Base-by-base conservation (phyloP, 257 asterid species). In the Verbascum thapsus region DNA sequence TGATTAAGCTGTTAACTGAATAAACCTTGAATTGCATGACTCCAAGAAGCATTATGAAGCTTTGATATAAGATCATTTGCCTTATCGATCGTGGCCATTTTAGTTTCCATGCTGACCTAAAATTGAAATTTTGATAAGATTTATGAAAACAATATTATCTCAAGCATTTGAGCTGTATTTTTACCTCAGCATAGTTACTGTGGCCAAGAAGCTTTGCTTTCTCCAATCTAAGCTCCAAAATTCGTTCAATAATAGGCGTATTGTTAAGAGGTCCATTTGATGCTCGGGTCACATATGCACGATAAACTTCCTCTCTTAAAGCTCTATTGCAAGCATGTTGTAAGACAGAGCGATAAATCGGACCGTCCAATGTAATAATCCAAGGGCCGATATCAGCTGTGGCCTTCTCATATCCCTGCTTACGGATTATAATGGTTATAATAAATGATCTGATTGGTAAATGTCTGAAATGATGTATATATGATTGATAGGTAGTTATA, bases 361-460 rank as follows among this genome's bases (percentile, higher is more conserved):
- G 95, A 7, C 85, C 88, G 22, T 88, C 87, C 77, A 88, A 71
- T 5, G 95, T 86, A 32, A 86, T 72, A 10, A 83, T 39, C 96
- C 96, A 89, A 16, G 96, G 96, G 17, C 95, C 96, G 54, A 55
- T 56, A 13, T 84, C 95, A 66, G 94, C 82, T 22, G 91, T 82
- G 40, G 94, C 95, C 43, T 86, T 78, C 69, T 75, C 81, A 63
- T 86, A 77, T 19, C 95, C 96, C 96, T 88, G 47, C 10, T 12
- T 41, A 38, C 43, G 64, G 3, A n/a, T n/a, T n/a, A n/a, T n/a
- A n/a, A n/a, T n/a, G n/a, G n/a, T n/a, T n/a, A n/a, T n/a, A n/a
- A n/a, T n/a, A n/a, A n/a, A n/a, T n/a, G n/a, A n/a, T n/a, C n/a
- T n/a, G n/a, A n/a, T n/a, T n/a, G n/a, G n/a, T n/a, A n/a, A n/a